Base-by-base conservation (phyloP, 1,284 basidiomycete species). In the Naganishia sp. region DNA sequence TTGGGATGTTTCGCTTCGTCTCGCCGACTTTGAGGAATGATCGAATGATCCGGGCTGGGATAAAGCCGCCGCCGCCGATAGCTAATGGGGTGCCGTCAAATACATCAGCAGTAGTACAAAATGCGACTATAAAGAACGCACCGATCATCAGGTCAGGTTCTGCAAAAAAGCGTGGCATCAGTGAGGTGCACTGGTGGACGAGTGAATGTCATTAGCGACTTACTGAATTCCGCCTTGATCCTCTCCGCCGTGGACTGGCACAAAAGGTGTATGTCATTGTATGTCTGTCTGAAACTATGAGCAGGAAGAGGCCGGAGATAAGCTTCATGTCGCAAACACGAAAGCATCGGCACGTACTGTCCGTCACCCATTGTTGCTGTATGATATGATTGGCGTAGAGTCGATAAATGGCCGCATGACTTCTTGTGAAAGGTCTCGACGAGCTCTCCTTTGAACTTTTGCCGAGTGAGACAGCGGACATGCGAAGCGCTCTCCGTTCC, bases 31-130 rank as follows among this genome's bases (percentile, higher is more conserved):
- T 90, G 70, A 94, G 81, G 81, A 94, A 94, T 0, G 93, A 94
- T 55, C 94, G 87, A 86, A 95, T 85, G 61, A 95, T 90, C 69
- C 93, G 89, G 31, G 94, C 92, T 54, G 94, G 93, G 81, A 95
- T 93, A 82, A 95, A 95, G 46, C 93, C 93, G 59, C 93, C 79
- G 43, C 79, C 79, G 15, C 79, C 79, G 65, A 80, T 80, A 52
- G 79, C 79, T 65, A 76, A 77, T 71, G 76, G 76, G 77, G 68
- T 52, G 73, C 72, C 10, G 76, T 75, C 1, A 6, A 15, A 13
- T 42, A 46, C 21, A 44, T 54, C 25, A 49, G 48, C n/a, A 28
- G 42, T 31, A 10, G 9, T 21, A 21, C 6, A 33, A 16, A 36
- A 42, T 16, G 36, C 54, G 5, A 7, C 21, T 21, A 21, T 21